phyloP scores from a whole-genome alignment of 2,329 filamentous ascomycete species.

The Paecilomyces niveus region DNA sequence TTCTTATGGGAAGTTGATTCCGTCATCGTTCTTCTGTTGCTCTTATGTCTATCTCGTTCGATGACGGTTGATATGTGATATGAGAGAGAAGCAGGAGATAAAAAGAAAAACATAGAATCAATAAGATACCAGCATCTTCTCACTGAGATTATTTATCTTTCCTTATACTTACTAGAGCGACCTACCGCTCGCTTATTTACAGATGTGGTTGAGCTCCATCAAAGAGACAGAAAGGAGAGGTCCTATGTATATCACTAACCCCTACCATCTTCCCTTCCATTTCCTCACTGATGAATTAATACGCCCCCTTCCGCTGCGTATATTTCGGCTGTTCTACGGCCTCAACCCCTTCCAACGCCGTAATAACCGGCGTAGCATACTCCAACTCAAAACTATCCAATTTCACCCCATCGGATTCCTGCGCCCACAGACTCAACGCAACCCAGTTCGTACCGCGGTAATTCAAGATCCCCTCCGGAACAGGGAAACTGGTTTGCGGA shows the following conservation, averaged over 20 bases:
- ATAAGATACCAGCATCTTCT: background rate
- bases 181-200: background rate
- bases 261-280: background rate
- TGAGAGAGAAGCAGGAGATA: slow-evolving; percentile 1
- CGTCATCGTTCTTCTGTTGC: background rate
- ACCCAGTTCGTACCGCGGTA: slow-evolving; percentile 65
- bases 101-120: background rate
- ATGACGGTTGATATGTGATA: background rate
- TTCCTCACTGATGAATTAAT: slow-evolving; percentile 27
- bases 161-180: background rate
- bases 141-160: background rate
- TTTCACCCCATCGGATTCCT: slow-evolving; percentile 51
- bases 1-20: background rate
- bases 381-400: slow-evolving; percentile 48
- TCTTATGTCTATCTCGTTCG: background rate
- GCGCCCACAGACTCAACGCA: slow-evolving; percentile 61
- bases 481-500: slow-evolving; percentile 63
- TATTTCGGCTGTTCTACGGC: slow-evolving; percentile 43
- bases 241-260: background rate
- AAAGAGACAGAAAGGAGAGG: background rate
- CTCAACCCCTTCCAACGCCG: slow-evolving; percentile 41
- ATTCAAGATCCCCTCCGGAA: slow-evolving; percentile 66
- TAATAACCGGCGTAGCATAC: slow-evolving; percentile 45
- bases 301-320: slow-evolving; percentile 42
- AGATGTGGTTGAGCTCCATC: background rate